A percentile compares a stretch with the other conserved stretches of the same genome.
phyloP scores from a whole-genome alignment of 2,329 filamentous ascomycete genomes.

The Phoma herbarum region DNA sequence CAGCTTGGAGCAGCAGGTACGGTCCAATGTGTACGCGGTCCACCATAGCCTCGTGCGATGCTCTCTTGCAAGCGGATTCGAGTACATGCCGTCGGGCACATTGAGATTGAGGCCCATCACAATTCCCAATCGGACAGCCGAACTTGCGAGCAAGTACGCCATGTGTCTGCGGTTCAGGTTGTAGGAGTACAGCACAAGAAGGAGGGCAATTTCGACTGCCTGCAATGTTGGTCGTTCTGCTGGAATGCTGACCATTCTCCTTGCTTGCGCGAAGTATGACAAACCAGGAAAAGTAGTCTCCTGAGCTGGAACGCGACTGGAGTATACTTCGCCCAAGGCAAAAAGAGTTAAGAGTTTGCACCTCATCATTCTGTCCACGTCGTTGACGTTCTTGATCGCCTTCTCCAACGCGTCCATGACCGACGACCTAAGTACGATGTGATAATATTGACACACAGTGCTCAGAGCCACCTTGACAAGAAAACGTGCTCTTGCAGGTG shows the following conservation, averaged over 20 bases:
- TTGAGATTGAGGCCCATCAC: slow-evolving; percentile 50
- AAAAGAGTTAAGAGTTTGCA: not conserved
- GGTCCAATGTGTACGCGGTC: slow-evolving; percentile 47
- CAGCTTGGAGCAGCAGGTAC: slow-evolving; percentile 48
- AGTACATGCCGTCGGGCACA: not conserved
- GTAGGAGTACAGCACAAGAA: slow-evolving; percentile 59
- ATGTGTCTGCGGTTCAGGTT: slow-evolving; percentile 57
- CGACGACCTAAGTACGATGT: not conserved
- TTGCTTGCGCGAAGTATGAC: not conserved
- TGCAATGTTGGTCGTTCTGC: not conserved
- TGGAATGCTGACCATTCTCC: not conserved
- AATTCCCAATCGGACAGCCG: slow-evolving; percentile 55
- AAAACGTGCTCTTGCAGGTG: not conserved
- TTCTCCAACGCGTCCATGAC: not conserved
- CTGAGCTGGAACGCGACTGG: not conserved
- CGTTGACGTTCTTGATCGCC: not conserved
- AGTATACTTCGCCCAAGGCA: not conserved
- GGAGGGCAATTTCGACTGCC: slow-evolving; percentile 33
- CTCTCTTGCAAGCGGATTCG: not conserved
- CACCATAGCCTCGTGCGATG: slow-evolving; percentile 34
- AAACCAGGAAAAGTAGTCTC: not conserved
- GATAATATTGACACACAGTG: not conserved
- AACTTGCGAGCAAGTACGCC: slow-evolving; percentile 56
- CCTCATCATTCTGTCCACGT: not conserved
- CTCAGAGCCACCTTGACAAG: not conserved